Conservation (phyloP, 805 yeast species). For the Candida takata region DNA sequence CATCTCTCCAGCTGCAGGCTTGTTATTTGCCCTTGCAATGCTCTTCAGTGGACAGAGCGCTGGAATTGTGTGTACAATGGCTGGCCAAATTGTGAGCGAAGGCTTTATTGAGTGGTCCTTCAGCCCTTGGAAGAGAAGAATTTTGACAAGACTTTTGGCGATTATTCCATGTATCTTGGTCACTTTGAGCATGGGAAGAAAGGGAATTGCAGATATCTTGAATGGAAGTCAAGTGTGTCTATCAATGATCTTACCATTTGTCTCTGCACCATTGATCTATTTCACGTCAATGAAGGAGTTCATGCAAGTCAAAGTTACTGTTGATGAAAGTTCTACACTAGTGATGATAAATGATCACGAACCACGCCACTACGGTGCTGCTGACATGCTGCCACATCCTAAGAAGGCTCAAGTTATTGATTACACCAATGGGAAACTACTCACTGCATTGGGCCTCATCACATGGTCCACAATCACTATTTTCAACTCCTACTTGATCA, state of each 20-base stretch:
- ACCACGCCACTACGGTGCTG: slow-evolving; percentile 24
- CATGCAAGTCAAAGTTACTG: slow-evolving; percentile 47
- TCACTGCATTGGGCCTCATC: slow-evolving; percentile 46
- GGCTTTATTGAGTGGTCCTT: slow-evolving; percentile 79
- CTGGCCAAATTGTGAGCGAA: slow-evolving; percentile 91
- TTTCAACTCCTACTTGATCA: slow-evolving; percentile 64
- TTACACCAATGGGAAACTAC: slow-evolving; percentile 58
- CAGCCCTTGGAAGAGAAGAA: slow-evolving; percentile 74
- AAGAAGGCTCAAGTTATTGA: slow-evolving; percentile 37
- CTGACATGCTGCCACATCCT: neutral
- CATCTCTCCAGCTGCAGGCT: slow-evolving; percentile 79
- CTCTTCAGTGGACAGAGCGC: slow-evolving; percentile 92
- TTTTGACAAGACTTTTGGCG: slow-evolving; percentile 77
- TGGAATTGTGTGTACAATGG: slow-evolving; percentile 87
- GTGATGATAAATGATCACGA: slow-evolving; percentile 7
- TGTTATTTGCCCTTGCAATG: slow-evolving; percentile 82
- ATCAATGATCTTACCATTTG: slow-evolving; percentile 75
- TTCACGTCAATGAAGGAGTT: slow-evolving; percentile 65
- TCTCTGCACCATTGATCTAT: slow-evolving; percentile 80
- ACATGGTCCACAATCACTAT: slow-evolving; percentile 69
- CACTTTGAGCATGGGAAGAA: slow-evolving; percentile 67
- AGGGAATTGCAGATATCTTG: slow-evolving; percentile 67
- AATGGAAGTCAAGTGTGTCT: slow-evolving; percentile 81
- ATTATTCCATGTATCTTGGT: slow-evolving; percentile 79
- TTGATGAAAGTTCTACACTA: slow-evolving; percentile 5